Evolutionary conservation across 805 yeast genomes (phyloP), one percentile per base, ranked within the genome.

Genomic region (Lachancea kluyveri): DNA sequence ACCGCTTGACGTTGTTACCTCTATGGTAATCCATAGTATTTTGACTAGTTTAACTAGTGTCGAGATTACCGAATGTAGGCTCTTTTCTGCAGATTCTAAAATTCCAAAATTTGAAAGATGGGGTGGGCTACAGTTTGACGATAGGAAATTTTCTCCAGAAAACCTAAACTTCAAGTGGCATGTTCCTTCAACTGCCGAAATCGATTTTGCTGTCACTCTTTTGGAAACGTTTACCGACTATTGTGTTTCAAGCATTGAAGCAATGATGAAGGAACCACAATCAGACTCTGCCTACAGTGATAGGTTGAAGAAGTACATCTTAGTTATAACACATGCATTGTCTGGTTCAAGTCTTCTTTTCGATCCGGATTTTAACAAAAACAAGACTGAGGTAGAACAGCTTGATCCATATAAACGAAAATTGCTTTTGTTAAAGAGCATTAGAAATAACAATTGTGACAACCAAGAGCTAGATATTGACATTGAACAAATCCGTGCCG

Each of bases 91-190:
- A 23, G 65, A 49, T 7, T 68, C 68, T 42, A 39, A 31, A 0
- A 35, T 53, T 4, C 43, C 59, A 0, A 39, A 46, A 5, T 75
- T 68, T 30, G 65, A 65, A 14, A 69, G 78, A 37, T 83, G 94
- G 94, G 94, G 94, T 27, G 86, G 76, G 0, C 68, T 72, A 36
- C 86, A 79, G 43, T 74, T 77, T 43, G 72, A 70, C 39, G 57
- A 64, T 0, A 46, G 55, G 12, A 64, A 84, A 40, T 74, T 78
- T 32, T 50, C 64, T 1, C 35, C 47, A 8, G 69, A 68, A 9
- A 69, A 72, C 39, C 52, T 82, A 20, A 46, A 65, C 1, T 77
- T 86, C 42, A 60, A 67, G 1, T 90, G 98, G 98, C 85, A 78
- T 46, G 52, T 67, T 1, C 96, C 97, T 0, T 49, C 65, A 1